Evolutionary conservation across 129 eudicot genomes (phyloP), one percentile per base, ranked within the genome.

Genomic region (Rutidosis leptorrhynchoides): DNA sequence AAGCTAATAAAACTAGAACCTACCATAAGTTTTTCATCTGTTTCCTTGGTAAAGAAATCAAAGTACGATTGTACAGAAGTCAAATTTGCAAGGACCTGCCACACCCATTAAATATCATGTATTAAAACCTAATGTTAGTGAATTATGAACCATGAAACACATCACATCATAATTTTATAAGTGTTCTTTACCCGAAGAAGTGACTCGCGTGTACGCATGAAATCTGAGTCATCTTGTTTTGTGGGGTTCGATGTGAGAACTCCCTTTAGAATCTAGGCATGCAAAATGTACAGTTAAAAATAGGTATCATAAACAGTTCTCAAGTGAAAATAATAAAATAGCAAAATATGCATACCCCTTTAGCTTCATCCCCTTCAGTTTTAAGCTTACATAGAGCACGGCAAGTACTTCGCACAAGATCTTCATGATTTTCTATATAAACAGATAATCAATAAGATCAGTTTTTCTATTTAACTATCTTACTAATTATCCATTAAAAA

Each of bases 1-100:
- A 69, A 30, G 49, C 17, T 51, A 6, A 6, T 64, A 24, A 21
- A 40, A 11, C 66, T 46, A 71, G 35, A 58, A 33, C 96, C 67
- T 66, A 85, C 96, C 94, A 72, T 61, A 58, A 43, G 81, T 80
- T 82, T 89, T 67, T 88, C 79, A 53, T 92, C 96, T 66, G 69
- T 73, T 77, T 92, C 76, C 74, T 85, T 78, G 23, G 87, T 69
- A 75, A 92, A 92, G 64, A 83, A 70, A 49, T 90, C 91, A 63
- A 90, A 82, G 65, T 90, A 90, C 6, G 97, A 83, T 58, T 79
- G 83, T 62, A 85, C 85, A 59, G 98, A 85, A 69, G 96, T 85
- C 79, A 91, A 85, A 73, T 81, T 83, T 24, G 95, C 83, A 73
- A 91, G 77, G 58, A 88, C 98, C 98, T 91, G 90, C 9, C 74